These are phyloP conservation scores for Barnettozyma sucrosica DNA, from an alignment of 805 yeast genomes.

Conservation along the genomic window DNA sequence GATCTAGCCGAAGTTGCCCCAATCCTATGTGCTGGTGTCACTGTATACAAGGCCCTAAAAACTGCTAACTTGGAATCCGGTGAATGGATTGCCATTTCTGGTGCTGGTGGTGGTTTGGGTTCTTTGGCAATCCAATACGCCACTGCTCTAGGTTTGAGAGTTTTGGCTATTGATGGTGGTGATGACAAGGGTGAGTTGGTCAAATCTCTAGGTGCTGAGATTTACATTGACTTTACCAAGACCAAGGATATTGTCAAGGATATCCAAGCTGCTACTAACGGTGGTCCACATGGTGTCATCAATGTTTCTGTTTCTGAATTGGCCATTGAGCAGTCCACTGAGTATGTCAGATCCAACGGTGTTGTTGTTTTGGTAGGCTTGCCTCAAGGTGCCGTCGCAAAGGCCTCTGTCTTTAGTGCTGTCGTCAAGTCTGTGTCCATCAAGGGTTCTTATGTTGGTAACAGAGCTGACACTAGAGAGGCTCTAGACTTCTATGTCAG, in stretches of 20 bases:
- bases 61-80: constrained; percentile 54
- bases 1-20: constrained; percentile 55
- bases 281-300: constrained; percentile 63
- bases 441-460: constrained; percentile 31
- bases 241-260: constrained; percentile 45
- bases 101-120: constrained; percentile 83
- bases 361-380: constrained; percentile 58
- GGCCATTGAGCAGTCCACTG: constrained; percentile 43
- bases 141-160: constrained; percentile 67
- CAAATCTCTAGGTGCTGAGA: constrained; percentile 57
- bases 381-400: constrained; percentile 46
- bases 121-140: constrained; percentile 73
- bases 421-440: constrained; percentile 44
- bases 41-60: constrained; percentile 64
- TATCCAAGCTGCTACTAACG: constrained; percentile 42
- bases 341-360: constrained; percentile 54
- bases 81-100: constrained; percentile 69
- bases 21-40: constrained; percentile 41
- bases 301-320: constrained; percentile 52
- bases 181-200: constrained; percentile 53
- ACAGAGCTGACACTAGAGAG: constrained; percentile 43
- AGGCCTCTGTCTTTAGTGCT: constrained; percentile 41
- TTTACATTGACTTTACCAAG: constrained; percentile 49
- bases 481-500: constrained; percentile 63
- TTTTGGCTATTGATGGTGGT: constrained; percentile 71